Conservation (phyloP, 2,329 filamentous ascomycete species). For the Knufia petricola region DNA sequence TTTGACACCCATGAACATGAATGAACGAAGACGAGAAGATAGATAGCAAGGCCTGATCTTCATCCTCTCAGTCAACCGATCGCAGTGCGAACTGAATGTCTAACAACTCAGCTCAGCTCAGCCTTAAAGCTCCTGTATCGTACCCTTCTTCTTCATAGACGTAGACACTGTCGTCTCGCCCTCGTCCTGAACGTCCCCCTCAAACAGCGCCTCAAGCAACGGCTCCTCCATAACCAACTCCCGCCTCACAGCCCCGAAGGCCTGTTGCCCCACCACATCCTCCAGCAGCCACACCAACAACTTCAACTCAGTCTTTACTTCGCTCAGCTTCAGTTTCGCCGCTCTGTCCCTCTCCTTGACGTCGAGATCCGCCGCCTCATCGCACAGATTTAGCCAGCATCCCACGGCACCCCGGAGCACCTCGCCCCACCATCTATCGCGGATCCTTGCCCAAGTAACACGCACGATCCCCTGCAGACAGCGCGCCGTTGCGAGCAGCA, state of each 20-base stretch:
- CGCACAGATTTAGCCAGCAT: slow-evolving; percentile 51
- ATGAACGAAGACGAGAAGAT: too few relatives aligned
- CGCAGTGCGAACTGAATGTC: too few relatives aligned
- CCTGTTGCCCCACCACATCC: slow-evolving; percentile 19
- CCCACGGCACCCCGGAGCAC: slow-evolving; percentile 52
- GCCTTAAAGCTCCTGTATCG: too few relatives aligned
- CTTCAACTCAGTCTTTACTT: slow-evolving; percentile 26
- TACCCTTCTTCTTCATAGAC: neutral
- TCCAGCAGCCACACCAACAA: slow-evolving; percentile 24
- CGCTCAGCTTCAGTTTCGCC: slow-evolving; percentile 12
- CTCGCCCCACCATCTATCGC: slow-evolving; percentile 48
- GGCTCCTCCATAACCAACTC: slow-evolving; percentile 27
- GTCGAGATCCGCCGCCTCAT: slow-evolving; percentile 27
- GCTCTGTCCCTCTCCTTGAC: too few relatives aligned
- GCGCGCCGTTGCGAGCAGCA: slow-evolving; percentile 45
- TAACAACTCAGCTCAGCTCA: too few relatives aligned
- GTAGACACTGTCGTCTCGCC: neutral
- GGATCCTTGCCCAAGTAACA: slow-evolving; percentile 61
- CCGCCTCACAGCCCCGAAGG: slow-evolving; percentile 17
- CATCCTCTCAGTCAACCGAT: too few relatives aligned
- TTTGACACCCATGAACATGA: too few relatives aligned
- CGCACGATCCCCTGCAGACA: slow-evolving; percentile 50
- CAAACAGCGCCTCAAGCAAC: slow-evolving; percentile 29
- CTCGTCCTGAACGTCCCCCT: slow-evolving; percentile 15
- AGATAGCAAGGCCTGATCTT: too few relatives aligned